Base-by-base conservation (phyloP, 2,329 filamentous ascomycete genomes). In the Ophiostoma angusticollis region DNA sequence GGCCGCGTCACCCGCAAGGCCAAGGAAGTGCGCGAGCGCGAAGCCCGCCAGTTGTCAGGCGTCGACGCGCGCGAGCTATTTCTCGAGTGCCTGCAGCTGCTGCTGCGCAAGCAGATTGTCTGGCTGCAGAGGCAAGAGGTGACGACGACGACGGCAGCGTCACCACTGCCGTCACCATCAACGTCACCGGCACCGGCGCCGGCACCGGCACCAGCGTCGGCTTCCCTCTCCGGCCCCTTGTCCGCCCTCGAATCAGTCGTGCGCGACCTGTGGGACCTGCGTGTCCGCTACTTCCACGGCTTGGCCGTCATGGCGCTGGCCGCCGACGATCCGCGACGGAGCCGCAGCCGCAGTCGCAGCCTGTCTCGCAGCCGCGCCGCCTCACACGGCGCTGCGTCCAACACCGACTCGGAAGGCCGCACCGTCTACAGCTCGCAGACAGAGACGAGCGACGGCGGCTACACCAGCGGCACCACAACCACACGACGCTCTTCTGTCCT, bases 231-330 rank as follows among this genome's bases (percentile, higher is more conserved):
- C 3, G 78, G 39, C 3, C 34, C 47, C 17, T 16, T 80, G 1
- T 57, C 65, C 5, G 80, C 93, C 50, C 66, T 95, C 11, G 85
- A 93, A 64, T 78, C 64, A 7, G 67, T 93, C 9, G 76, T 93
- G 5, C 74, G 78, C 42, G 86, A 94, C 54, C 69, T 98, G 12
- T 98, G 91, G 89, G 69, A 79, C 37, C 61, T 95, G 36, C 74
- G 84, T 5, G 63, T 68, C 3, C 60, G 70, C 27, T 52, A 56
- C 37, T 64, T 86, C 27, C 67, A 72, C 35, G 68, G 65, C 33
- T 61, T 84, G 17, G 62, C 62, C 34, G 56, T 57, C 49, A 64
- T 46, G 24, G 52, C 34, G 54, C 57, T 35, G 50, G 54, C 30
- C 49, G 54, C 32, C 8, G 40, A 35, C 23, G 22, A 22, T 11